A percentile compares a stretch with the other conserved stretches of the same genome.
phyloP scores from a whole-genome alignment of 805 yeast genomes.

The Suhomyces xylopsoci region DNA sequence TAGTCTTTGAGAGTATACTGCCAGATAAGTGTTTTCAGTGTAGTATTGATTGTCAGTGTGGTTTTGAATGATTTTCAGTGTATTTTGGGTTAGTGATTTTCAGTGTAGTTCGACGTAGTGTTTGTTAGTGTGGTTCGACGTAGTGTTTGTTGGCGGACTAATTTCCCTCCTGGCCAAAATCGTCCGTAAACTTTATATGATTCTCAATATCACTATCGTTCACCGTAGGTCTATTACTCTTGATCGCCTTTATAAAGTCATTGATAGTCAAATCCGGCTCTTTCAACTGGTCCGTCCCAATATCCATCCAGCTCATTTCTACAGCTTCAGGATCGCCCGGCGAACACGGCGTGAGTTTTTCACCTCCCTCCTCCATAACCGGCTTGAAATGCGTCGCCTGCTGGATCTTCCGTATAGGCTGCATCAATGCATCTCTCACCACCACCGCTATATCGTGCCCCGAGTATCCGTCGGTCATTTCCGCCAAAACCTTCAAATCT shows the following conservation, averaged over 20 bases:
- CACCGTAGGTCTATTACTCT: conserved; percentile 91
- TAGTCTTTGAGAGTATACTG: no score
- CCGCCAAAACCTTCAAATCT: conserved; percentile 77
- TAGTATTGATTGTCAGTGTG: no score
- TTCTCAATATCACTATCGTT: conserved; percentile 77
- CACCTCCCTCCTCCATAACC: conserved; percentile 40
- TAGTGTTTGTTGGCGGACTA: conserved; percentile 18
- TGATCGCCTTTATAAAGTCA: conserved; percentile 90
- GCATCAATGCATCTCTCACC: conserved; percentile 96
- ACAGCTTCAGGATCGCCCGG: conserved; percentile 89
- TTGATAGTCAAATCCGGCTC: conserved; percentile 89
- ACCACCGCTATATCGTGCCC: conserved; percentile 97
- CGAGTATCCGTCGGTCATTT: conserved; percentile 94
- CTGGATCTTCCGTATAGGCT: conserved; percentile 93
- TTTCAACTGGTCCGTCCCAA: conserved; percentile 80
- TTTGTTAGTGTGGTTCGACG: background rate
- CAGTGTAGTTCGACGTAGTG: no score
- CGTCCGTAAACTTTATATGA: conserved; percentile 85
- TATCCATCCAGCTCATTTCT: conserved; percentile 92
- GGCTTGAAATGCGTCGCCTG: conserved; percentile 91
- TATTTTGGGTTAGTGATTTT: no score
- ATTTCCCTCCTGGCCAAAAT: conserved; percentile 97
- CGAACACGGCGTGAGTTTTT: conserved; percentile 83
- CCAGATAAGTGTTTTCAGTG: no score
- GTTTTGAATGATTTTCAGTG: no score